Evolutionary conservation across 1,284 basidiomycete species (phyloP).

Genomic region (Laetiporus sulphureus): DNA sequence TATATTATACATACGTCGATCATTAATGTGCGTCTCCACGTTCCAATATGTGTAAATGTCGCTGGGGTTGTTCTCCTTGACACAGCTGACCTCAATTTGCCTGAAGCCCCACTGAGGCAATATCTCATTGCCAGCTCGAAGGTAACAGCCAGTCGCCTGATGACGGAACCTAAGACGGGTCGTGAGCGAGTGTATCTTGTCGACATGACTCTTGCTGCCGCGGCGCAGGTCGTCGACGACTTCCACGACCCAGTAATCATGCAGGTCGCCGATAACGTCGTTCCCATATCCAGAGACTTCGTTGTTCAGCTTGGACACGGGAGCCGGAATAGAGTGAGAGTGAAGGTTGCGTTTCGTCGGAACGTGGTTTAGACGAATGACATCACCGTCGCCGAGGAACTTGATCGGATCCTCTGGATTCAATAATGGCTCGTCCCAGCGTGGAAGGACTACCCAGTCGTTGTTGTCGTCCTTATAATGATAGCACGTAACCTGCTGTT

Average conservation of each 20-base stretch:
- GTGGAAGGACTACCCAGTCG: conserved; percentile 80
- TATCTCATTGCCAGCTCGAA: conserved; percentile 83
- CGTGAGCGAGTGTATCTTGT: conserved; percentile 82
- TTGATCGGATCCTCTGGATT: conserved; percentile 61
- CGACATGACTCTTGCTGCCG: conserved; percentile 52
- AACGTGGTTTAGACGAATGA: conserved; percentile 76
- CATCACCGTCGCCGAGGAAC: conserved; percentile 75
- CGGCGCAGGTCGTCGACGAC: conserved; percentile 86
- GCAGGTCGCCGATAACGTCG: conserved; percentile 74
- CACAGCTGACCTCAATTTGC: conserved; percentile 94
- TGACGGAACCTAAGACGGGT: conserved; percentile 87
- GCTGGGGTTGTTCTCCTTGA: conserved; percentile 78
- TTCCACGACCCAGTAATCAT: conserved; percentile 93
- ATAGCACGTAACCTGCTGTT: conserved; percentile 98
- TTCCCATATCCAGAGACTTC: conserved; percentile 96
- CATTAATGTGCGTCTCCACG: conserved; percentile 96
- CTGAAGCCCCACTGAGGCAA: conserved; percentile 99
- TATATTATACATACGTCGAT: conserved; percentile 62
- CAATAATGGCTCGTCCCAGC: conserved; percentile 69
- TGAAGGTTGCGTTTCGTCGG: conserved; percentile 90
- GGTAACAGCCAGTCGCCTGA: conserved; percentile 75
- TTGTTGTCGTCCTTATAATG: conserved; percentile 99
- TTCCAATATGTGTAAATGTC: conserved; percentile 97
- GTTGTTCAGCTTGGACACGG: conserved; percentile 84
- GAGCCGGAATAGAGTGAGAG: conserved; percentile 84